Evolutionary conservation across 2,329 filamentous ascomycete genomes (phyloP).

Genomic region (Aulographum hederae): DNA sequence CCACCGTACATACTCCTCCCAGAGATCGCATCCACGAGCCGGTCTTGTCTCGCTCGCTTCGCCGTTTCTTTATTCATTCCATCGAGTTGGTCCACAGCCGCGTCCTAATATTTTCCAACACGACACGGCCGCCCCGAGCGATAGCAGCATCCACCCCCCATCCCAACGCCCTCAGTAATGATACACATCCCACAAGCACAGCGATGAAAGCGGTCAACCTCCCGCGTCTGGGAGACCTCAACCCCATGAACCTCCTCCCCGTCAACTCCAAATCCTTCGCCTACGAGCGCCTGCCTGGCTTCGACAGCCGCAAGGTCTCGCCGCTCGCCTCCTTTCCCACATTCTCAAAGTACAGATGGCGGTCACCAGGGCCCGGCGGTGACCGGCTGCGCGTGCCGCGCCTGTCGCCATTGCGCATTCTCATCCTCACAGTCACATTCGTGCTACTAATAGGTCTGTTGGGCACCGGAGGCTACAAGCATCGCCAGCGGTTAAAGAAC

Average conservation of each 20-base stretch:
- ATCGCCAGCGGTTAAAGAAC: constrained; percentile 15
- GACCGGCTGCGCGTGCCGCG: constrained; percentile 11
- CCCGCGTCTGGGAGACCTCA: constrained; percentile 13
- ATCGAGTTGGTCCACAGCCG: too few species aligned
- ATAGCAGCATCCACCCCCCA: too few species aligned
- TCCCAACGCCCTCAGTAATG: too few species aligned
- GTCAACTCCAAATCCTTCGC: constrained; percentile 22
- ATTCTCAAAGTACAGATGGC: constrained; percentile 17
- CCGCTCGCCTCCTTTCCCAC: too few species aligned
- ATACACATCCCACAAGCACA: too few species aligned
- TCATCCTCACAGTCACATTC: constrained; percentile 19
- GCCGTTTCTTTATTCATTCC: too few species aligned
- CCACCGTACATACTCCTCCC: too few species aligned
- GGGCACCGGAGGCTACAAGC: constrained; percentile 21
- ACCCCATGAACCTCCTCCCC: constrained; percentile 24
- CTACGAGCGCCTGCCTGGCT: constrained; percentile 26
- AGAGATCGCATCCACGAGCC: too few species aligned
- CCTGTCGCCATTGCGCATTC: constrained; percentile 21
- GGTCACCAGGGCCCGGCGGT: constrained; percentile 15
- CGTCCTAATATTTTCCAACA: too few species aligned
- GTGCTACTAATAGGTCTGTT: constrained; percentile 23
- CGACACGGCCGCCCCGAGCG: too few species aligned
- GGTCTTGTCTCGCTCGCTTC: too few species aligned
- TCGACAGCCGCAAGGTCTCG: constrained; percentile 3
- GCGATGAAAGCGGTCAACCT: not conserved